A percentile compares a stretch with the other conserved stretches of the same genome.
Conservation (phyloP, 2,329 filamentous ascomycete genomes). For the Juglanconis juglandina region DNA sequence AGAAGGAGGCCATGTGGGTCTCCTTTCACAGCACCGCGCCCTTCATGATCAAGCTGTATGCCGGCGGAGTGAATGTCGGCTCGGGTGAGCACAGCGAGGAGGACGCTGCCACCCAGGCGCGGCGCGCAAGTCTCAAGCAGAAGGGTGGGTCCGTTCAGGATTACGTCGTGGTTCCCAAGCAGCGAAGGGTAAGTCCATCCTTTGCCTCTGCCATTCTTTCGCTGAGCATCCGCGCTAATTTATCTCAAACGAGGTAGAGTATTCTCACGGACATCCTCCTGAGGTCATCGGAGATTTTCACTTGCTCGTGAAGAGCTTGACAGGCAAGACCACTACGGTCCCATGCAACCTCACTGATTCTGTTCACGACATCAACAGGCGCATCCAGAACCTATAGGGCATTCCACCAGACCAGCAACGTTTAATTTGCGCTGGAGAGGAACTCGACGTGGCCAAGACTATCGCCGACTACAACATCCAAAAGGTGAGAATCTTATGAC, state of each 20-base stretch:
- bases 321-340: not conserved
- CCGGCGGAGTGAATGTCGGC: constrained; percentile 38
- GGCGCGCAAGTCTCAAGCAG: constrained; percentile 2
- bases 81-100: constrained; percentile 31
- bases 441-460: not conserved
- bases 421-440: not conserved
- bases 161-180: constrained; percentile 33
- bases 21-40: constrained; percentile 23
- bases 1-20: constrained; percentile 40
- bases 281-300: not conserved
- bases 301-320: not conserved
- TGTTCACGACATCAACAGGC: not conserved
- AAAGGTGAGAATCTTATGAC: not conserved
- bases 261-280: no score
- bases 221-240: not conserved
- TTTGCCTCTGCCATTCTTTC: not conserved
- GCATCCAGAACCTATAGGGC: not conserved
- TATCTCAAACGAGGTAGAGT: no score
- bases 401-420: not conserved
- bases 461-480: not conserved
- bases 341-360: not conserved
- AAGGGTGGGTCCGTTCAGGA: constrained; percentile 24
- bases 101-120: constrained; percentile 13
- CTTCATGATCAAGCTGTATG: constrained; percentile 38
- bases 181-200: constrained; percentile 18